Evolutionary conservation across 1,284 basidiomycete genomes (phyloP), one percentile per base, ranked within the genome.

Genomic region (Ganoderma boninense): DNA sequence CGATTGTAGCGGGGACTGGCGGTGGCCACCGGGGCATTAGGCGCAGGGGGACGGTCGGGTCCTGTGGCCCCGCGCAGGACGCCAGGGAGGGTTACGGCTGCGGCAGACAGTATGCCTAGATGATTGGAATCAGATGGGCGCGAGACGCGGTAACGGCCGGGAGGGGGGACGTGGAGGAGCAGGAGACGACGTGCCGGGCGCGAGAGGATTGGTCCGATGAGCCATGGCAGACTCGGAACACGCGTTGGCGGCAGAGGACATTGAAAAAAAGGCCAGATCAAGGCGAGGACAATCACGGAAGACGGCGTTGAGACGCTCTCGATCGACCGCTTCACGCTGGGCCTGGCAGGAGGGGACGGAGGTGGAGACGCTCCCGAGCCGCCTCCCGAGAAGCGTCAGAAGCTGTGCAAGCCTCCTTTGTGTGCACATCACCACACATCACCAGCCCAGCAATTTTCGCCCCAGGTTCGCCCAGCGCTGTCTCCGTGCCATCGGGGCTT

Each of bases 41-140:
- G 56, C 56, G 52, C 59, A 69, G n/a, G 49, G 65, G 52, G 54
- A 54, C 23, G 66, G 46, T 57, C 66, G 62, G 69, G 67, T 38
- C 64, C 71, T 67, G 63, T 68, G 67, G 38, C 29, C 59, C 35
- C 13, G 46, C 57, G 57, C 49, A 62, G 62, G 32, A 67, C 60
- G 69, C 67, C 69, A 73, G 57, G 62, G 59, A 73, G 64, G 66
- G 69, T 67, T 69, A 60, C 69, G 63, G 56, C 62, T 59, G 57
- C 68, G 68, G 68, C 68, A 73, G 43, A 61, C n/a, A 52, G 46
- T 44, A 73, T 71, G 67, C 72, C 66, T 69, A 68, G 56, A 70
- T 69, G 62, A 71, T 67, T 68, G 61, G 65, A 57, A 61, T 38
- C 64, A 42, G 65, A 62, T 56, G 57, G 69, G 60, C 54, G 68